phyloP scores from a whole-genome alignment of 441 rosid genomes.

The Isatis lusitanica region DNA sequence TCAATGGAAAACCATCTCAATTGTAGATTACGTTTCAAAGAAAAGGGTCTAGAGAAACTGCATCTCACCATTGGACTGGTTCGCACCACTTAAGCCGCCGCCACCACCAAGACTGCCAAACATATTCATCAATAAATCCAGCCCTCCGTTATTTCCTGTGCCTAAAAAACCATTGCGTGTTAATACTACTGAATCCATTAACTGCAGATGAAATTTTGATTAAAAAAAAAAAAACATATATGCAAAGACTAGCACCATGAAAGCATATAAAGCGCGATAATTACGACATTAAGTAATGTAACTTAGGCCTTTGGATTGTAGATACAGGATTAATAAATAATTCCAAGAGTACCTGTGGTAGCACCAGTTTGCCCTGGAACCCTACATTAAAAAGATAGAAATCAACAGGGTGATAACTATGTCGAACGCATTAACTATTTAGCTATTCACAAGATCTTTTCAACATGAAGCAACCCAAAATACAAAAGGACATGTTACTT shows the following conservation, averaged over 20 bases:
- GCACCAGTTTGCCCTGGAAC: conserved; percentile 46
- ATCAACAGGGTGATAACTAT: neutral
- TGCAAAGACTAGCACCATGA: conserved; percentile 7
- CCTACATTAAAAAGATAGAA: conserved; percentile 21
- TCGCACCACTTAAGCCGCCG: conserved; percentile 36
- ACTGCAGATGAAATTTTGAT: neutral
- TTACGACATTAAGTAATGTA: neutral
- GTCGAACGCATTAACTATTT: too few relatives aligned
- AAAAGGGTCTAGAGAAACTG: neutral
- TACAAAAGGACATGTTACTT: neutral
- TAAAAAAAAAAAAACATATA: neutral
- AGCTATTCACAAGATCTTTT: neutral
- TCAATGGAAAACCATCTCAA: neutral
- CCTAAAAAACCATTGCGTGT: conserved; percentile 33
- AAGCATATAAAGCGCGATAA: neutral
- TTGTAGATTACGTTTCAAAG: neutral
- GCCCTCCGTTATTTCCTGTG: conserved; percentile 33
- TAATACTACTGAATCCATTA: neutral
- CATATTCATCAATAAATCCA: conserved; percentile 50
- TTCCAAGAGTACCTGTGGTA: conserved; percentile 41
- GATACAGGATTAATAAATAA: neutral
- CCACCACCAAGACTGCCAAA: conserved; percentile 59
- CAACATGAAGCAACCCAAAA: neutral
- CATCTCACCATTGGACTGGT: conserved; percentile 46
- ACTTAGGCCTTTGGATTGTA: neutral